A percentile compares a stretch with the other conserved stretches of the same genome.
These are phyloP conservation scores for Aspergillus taichungensis DNA, from an alignment of 495 filamentous ascomycete genomes.

Conservation along the genomic window DNA sequence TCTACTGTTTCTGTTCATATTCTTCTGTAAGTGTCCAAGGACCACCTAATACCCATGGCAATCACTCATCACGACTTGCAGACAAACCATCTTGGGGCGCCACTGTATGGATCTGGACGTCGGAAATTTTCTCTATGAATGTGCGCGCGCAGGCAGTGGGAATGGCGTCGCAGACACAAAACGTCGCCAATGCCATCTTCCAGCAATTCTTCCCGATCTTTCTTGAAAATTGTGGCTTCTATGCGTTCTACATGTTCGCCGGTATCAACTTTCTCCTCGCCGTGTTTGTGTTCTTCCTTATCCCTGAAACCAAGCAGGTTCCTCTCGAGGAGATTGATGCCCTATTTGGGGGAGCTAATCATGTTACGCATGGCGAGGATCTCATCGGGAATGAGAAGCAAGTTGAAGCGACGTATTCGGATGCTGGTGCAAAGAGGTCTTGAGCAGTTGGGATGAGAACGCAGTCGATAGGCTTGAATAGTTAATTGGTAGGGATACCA, in stretches of 20 bases:
- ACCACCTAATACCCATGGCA: too few relatives aligned
- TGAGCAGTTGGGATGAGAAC: constrained; percentile 20
- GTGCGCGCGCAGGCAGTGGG: constrained; percentile 59
- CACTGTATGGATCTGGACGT: constrained; percentile 59
- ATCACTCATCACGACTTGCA: not conserved
- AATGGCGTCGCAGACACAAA: constrained; percentile 58
- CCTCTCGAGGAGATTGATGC: constrained; percentile 57
- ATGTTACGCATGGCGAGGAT: constrained; percentile 44
- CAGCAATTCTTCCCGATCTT: constrained; percentile 62
- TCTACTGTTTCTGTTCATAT: constrained; percentile 54
- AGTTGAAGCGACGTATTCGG: constrained; percentile 6
- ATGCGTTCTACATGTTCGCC: constrained; percentile 43
- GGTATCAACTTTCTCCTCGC: constrained; percentile 51
- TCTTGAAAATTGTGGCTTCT: constrained; percentile 47
- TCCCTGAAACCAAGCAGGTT: constrained; percentile 66
- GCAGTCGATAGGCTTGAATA: not conserved
- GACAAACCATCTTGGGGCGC: constrained; percentile 62
- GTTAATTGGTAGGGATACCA: too few relatives aligned
- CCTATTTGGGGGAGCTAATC: constrained; percentile 51
- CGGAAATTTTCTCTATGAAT: constrained; percentile 59
- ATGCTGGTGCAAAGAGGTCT: constrained; percentile 15
- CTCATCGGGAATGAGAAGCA: constrained; percentile 25
- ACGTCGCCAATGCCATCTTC: constrained; percentile 56
- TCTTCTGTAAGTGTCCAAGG: constrained; percentile 44
- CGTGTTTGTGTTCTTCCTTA: constrained; percentile 64